These are phyloP conservation scores for Lentinula raphanica DNA, from an alignment of 768 basidiomycete species.

Conservation along the genomic window DNA sequence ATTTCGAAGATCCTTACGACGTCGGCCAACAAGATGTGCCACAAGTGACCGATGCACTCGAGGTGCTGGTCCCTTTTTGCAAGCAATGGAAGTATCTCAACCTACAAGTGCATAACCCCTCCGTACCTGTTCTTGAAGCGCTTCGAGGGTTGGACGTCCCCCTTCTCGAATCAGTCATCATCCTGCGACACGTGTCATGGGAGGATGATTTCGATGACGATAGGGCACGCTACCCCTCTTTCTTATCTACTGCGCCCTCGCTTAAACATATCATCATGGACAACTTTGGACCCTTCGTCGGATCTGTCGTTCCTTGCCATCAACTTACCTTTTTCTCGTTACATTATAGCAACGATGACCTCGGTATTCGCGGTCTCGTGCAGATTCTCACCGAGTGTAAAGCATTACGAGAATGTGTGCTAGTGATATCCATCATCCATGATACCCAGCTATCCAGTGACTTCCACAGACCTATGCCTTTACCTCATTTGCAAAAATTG, in stretches of 20 bases:
- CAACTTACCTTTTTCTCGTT: not conserved
- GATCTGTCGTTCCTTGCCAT: not conserved
- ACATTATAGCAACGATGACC: not conserved
- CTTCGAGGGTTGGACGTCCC: not conserved
- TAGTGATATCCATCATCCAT: not conserved
- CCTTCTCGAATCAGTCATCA: not conserved
- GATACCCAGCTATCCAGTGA: not conserved
- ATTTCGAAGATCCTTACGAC: not conserved
- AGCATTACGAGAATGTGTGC: not conserved
- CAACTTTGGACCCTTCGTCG: not conserved
- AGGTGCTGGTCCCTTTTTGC: not conserved
- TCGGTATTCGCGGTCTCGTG: not conserved
- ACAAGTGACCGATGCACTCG: not conserved
- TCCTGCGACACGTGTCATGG: not conserved
- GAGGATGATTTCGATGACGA: not conserved
- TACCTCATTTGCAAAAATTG: not conserved
- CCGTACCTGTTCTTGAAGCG: not conserved
- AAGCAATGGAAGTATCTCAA: constrained; percentile 2
- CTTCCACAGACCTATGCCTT: not conserved
- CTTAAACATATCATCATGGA: not conserved
- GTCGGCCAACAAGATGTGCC: not conserved
- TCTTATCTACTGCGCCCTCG: not conserved
- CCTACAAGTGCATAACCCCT: not conserved
- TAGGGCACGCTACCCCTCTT: not conserved
- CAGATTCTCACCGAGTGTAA: not conserved